Evolutionary conservation across 345 rosid species (phyloP).

Genomic region (Streptanthus diversifolius): DNA sequence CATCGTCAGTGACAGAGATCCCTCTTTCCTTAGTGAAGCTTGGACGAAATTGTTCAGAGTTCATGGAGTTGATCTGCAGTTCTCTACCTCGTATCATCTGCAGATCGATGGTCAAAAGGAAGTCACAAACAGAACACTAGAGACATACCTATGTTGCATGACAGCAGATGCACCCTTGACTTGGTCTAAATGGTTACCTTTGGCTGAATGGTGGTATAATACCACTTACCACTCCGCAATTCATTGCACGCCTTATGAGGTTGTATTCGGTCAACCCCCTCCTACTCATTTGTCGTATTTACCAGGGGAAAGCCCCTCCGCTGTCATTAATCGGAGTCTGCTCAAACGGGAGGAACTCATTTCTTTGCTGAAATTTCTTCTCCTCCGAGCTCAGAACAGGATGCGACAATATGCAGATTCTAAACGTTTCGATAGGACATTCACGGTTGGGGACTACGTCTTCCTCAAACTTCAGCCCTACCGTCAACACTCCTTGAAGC

Average conservation of each 20-base stretch:
- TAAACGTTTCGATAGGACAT: fast-evolving
- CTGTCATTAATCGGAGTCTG: neutral
- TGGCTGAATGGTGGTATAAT: neutral
- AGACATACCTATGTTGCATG: neutral
- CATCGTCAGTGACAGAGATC: neutral
- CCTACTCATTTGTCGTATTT: neutral
- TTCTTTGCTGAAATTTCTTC: neutral
- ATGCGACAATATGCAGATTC: neutral
- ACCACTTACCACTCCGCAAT: neutral
- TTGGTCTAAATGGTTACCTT: neutral
- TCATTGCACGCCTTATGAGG: neutral
- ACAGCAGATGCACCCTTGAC: neutral
- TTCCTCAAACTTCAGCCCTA: neutral
- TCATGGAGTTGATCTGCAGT: neutral
- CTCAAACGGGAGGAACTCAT: neutral
- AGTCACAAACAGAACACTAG: neutral
- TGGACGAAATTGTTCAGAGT: neutral
- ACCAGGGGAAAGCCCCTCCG: neutral
- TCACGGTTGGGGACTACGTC: neutral
- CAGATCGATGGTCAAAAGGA: neutral
- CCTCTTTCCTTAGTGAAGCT: neutral
- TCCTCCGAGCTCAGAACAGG: neutral
- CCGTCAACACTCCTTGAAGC: neutral
- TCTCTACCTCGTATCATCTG: neutral
- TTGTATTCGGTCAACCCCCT: neutral